These are phyloP conservation scores for Kazachstania africana DNA, from an alignment of 805 yeast genomes.

Conservation along the genomic window DNA sequence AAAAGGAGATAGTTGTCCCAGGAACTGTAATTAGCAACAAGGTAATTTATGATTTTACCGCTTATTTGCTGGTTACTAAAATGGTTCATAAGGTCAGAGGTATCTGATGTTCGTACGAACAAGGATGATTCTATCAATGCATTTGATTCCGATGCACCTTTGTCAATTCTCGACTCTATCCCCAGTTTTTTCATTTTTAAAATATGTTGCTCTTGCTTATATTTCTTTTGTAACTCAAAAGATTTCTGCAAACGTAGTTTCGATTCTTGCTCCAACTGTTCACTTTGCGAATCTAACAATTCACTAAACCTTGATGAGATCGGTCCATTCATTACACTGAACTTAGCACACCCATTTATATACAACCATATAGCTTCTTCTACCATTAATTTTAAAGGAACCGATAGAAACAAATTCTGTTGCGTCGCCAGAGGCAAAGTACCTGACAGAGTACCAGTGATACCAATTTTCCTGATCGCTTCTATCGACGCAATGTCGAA, in stretches of 20 bases:
- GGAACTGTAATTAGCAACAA: conserved; percentile 3
- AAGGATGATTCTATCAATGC: conserved; percentile 16
- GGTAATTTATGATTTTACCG: neutral
- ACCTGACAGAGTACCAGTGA: conserved; percentile 72
- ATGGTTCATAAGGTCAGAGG: conserved; percentile 3
- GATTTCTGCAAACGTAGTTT: conserved; percentile 5
- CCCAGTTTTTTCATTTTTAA: conserved; percentile 13
- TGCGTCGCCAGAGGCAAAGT: conserved; percentile 87
- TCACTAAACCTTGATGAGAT: conserved; percentile 10
- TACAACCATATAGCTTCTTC: conserved; percentile 69
- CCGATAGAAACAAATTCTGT: conserved; percentile 76
- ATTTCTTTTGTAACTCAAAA: conserved; percentile 13
- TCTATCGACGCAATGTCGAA: conserved; percentile 47
- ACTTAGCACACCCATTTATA: conserved; percentile 28
- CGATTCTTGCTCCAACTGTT: conserved; percentile 1
- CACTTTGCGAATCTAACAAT: neutral
- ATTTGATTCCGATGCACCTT: neutral
- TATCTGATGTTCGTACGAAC: conserved; percentile 14
- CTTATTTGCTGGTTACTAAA: too few species aligned
- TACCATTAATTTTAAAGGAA: conserved; percentile 62
- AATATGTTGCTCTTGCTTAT: conserved; percentile 13
- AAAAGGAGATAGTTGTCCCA: conserved; percentile 27
- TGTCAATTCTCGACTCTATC: conserved; percentile 1
- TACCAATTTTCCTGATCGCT: conserved; percentile 45
- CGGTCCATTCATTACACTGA: conserved; percentile 32